Evolutionary conservation across 371 early-diverging fungal genomes (phyloP), one percentile per base, ranked within the genome.

Genomic region (Dichotomocladium elegans): DNA sequence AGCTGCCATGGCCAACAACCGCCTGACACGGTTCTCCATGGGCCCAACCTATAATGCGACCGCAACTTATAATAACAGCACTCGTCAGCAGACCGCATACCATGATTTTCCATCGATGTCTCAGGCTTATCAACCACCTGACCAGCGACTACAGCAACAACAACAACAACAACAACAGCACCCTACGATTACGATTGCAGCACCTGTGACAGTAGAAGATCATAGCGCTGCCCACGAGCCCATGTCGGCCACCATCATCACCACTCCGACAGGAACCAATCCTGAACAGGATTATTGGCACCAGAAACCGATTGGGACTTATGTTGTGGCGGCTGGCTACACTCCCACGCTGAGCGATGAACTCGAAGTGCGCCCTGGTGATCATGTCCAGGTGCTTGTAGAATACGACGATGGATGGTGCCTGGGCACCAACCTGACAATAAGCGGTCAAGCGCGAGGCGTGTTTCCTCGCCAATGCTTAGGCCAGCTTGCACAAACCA

Each of bases 381-480:
- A 60, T 19, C 61, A 65, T 11, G 61, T 60, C 2, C 65, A 65
- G 28, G 43, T 57, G 19, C 58, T 47, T 47, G 58, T 48, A 17
- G 61, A 58, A 19, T 65, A 65, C 29, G 61, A 65, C 25, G 58
- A 65, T 35, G 64, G 64, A 28, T 65, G 61, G 58, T 58, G 58
- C 41, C 42, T 56, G 22, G 64, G 57, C 26, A 4, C 41, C 33
- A 58, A 60, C 45, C 31, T 61, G 44, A 65, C 53, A 11, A n/a
- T n/a, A n/a, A 57, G 50, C 24, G 58, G 58, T 44, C 41, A 42
- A 19, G 44, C 29, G 27, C 54, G 51, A 34, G 83, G 83, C 11
- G 79, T 80, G 5, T 79, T 83, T 70, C 83, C 83, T 4, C 65
- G 72, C 33, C 77, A 77, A 42, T 80, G 81, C 48, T 30, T 59